Evolutionary conservation across 495 filamentous ascomycete genomes (phyloP).

Genomic region (Penicillium coffeae): DNA sequence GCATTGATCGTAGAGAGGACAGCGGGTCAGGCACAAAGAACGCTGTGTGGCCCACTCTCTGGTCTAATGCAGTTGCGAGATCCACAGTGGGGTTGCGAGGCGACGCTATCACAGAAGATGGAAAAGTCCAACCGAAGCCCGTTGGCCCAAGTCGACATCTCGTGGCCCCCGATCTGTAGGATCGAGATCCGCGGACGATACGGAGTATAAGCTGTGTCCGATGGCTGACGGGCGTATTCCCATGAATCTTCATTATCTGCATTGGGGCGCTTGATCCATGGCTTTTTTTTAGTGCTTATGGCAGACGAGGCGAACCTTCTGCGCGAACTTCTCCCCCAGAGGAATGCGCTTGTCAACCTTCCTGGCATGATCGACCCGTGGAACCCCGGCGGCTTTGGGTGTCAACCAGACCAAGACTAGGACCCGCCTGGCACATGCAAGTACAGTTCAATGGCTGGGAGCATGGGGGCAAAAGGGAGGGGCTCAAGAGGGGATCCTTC

Average conservation of each 20-base stretch:
- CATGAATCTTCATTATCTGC: too few relatives aligned
- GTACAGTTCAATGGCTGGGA: not conserved
- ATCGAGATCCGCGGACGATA: not conserved
- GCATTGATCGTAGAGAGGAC: conserved; percentile 19
- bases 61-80: conserved; percentile 9
- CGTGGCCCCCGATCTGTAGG: not conserved
- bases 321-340: too few relatives aligned
- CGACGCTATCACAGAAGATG: not conserved
- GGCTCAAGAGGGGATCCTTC: not conserved
- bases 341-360: too few relatives aligned
- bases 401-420: not conserved
- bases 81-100: conserved; percentile 15
- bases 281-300: too few relatives aligned
- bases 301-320: too few relatives aligned
- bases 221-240: too few relatives aligned
- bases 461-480: not conserved
- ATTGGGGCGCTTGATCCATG: too few relatives aligned
- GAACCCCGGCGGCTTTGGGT: not conserved
- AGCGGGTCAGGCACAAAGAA: conserved; percentile 2
- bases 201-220: not conserved
- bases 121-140: not conserved
- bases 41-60: conserved; percentile 1
- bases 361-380: not conserved
- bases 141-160: not conserved
- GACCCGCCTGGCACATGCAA: not conserved